Percentiles rank a stretch among this genome's conserved stretches.
phyloP scores from a whole-genome alignment of 345 rosid species.

The Eucalyptus decipiens region DNA sequence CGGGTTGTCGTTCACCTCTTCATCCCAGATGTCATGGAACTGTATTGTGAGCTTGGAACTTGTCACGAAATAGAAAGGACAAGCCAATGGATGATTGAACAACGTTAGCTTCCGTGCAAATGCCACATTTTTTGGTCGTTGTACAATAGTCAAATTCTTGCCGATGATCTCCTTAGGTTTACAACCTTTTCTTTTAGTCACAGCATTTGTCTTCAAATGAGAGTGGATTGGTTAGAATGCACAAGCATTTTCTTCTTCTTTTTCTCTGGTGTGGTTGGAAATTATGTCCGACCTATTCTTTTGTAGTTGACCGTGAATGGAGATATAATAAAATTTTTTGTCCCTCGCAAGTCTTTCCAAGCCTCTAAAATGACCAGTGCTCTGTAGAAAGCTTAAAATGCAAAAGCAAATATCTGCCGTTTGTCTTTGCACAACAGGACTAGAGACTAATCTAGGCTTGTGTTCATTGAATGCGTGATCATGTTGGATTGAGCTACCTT shows the following conservation, averaged over 20 bases:
- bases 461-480: background rate
- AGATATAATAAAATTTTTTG: background rate
- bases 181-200: background rate
- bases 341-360: background rate
- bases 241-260: background rate
- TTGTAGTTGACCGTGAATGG: background rate
- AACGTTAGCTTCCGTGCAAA: background rate
- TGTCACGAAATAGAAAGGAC: background rate
- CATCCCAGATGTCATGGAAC: background rate
- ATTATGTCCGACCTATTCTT: background rate
- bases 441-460: background rate
- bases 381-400: background rate
- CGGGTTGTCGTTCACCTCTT: background rate
- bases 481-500: background rate
- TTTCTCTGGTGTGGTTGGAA: background rate
- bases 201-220: background rate
- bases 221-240: background rate
- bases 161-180: background rate
- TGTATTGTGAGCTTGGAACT: constrained; percentile 1
- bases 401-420: background rate
- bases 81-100: background rate
- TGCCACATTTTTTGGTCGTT: background rate
- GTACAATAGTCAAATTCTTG: background rate
- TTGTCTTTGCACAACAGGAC: background rate
- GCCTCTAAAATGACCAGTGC: background rate